A percentile compares a stretch with the other conserved stretches of the same genome.
phyloP scores from a whole-genome alignment of 176 grass and related monocot species.

The Cymbopogon citratus region DNA sequence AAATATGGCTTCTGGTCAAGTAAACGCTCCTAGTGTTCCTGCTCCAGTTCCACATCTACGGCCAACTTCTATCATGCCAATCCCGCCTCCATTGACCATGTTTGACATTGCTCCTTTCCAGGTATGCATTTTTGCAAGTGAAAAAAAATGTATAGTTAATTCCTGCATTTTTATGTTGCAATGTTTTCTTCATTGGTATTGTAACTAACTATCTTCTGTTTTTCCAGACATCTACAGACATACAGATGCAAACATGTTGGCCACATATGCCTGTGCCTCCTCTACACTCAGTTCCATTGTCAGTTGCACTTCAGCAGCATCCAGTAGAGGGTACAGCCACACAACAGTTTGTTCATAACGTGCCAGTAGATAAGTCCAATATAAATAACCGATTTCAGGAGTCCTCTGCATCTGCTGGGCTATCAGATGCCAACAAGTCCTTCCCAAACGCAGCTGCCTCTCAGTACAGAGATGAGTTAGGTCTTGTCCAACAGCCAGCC shows the following conservation, averaged over 20 bases:
- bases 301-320: slow-evolving; percentile 78
- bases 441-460: slow-evolving; percentile 37
- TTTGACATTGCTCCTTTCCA: slow-evolving; percentile 94
- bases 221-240: slow-evolving; percentile 73
- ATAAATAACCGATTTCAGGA: slow-evolving; percentile 58
- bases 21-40: slow-evolving; percentile 46
- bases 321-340: slow-evolving; percentile 47
- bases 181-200: slow-evolving; percentile 14
- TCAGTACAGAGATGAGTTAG: slow-evolving; percentile 48
- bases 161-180: background rate
- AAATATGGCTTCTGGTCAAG: slow-evolving; percentile 60
- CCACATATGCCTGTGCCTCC: slow-evolving; percentile 75
- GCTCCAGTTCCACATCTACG: slow-evolving; percentile 63
- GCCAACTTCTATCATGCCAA: slow-evolving; percentile 81
- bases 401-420: slow-evolving; percentile 17
- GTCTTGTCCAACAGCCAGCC: slow-evolving; percentile 45
- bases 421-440: slow-evolving; percentile 45
- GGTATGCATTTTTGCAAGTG: slow-evolving; percentile 41
- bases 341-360: slow-evolving; percentile 52
- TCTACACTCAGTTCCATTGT: slow-evolving; percentile 66
- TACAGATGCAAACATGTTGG: slow-evolving; percentile 92
- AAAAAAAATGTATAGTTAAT: background rate
- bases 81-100: slow-evolving; percentile 72
- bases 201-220: slow-evolving; percentile 13
- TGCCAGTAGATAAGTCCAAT: slow-evolving; percentile 36